Conservation (phyloP, 2,329 filamentous ascomycete species). For the Ciborinia camelliae region DNA sequence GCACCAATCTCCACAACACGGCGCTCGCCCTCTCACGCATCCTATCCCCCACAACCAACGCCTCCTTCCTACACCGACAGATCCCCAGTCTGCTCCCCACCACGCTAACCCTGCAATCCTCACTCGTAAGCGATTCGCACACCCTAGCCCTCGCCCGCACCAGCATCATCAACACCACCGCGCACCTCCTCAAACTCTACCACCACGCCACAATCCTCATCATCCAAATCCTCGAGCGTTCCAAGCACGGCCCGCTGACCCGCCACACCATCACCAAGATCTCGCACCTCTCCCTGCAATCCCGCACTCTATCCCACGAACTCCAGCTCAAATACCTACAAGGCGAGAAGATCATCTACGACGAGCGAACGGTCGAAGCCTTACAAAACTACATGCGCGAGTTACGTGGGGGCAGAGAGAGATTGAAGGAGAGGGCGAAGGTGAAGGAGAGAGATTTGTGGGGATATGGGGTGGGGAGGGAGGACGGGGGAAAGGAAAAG, state of each 20-base stretch:
- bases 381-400: slow-evolving; percentile 31
- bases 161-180: slow-evolving; percentile 22
- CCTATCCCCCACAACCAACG: slow-evolving; percentile 46
- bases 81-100: slow-evolving; percentile 49
- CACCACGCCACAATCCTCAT: slow-evolving; percentile 28
- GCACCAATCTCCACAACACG: slow-evolving; percentile 47
- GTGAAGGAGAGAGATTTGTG: slow-evolving; percentile 32
- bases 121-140: neutral
- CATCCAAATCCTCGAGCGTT: slow-evolving; percentile 35
- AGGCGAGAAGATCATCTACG: slow-evolving; percentile 34
- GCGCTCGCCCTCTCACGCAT: slow-evolving; percentile 50
- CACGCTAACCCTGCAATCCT: slow-evolving; percentile 39
- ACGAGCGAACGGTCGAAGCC: slow-evolving; percentile 30
- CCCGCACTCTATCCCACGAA: slow-evolving; percentile 23
- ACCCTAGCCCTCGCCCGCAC: slow-evolving; percentile 1
- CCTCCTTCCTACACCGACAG: slow-evolving; percentile 55
- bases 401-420: slow-evolving; percentile 32
- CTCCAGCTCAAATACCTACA: slow-evolving; percentile 25
- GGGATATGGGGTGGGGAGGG: slow-evolving; percentile 36
- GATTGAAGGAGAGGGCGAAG: slow-evolving; percentile 31
- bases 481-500: slow-evolving; percentile 33
- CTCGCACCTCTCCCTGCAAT: slow-evolving; percentile 26
- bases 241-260: slow-evolving; percentile 32
- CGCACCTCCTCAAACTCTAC: slow-evolving; percentile 28
- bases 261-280: slow-evolving; percentile 28